phyloP scores from a whole-genome alignment of 2,329 filamentous ascomycete species.

The Monilinia fructicola region DNA sequence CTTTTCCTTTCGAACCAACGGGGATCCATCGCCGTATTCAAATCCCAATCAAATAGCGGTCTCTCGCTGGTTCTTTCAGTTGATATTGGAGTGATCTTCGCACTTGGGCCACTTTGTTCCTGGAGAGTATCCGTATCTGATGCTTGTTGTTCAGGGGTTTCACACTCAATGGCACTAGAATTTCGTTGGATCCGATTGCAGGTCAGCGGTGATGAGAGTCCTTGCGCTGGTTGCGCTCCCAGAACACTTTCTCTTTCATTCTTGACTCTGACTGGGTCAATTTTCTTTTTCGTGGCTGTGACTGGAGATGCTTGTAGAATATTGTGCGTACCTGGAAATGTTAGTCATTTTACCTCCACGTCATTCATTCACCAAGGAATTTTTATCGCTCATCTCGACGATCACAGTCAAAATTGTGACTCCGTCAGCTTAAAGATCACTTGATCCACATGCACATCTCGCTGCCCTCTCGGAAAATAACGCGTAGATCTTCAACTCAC shows the following conservation, averaged over 20 bases:
- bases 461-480: background rate
- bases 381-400: background rate
- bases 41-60: background rate
- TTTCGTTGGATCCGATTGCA: background rate
- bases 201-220: too few species aligned
- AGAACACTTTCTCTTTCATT: too few species aligned
- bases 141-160: background rate
- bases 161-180: background rate
- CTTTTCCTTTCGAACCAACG: background rate
- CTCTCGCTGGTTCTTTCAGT: background rate
- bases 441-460: background rate
- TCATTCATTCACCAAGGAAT: background rate
- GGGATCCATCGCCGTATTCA: background rate
- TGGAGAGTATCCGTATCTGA: background rate
- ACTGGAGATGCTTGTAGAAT: background rate
- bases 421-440: background rate
- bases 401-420: background rate
- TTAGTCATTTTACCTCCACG: background rate
- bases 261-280: background rate
- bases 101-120: background rate
- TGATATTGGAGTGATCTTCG: background rate
- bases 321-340: constrained; percentile 7
- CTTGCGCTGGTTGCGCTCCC: background rate
- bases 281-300: background rate
- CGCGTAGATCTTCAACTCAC: background rate